A percentile compares a stretch with the other conserved stretches of the same genome.
Conservation (phyloP, 495 filamentous ascomycete genomes). For the Aspergillus nidulans region DNA sequence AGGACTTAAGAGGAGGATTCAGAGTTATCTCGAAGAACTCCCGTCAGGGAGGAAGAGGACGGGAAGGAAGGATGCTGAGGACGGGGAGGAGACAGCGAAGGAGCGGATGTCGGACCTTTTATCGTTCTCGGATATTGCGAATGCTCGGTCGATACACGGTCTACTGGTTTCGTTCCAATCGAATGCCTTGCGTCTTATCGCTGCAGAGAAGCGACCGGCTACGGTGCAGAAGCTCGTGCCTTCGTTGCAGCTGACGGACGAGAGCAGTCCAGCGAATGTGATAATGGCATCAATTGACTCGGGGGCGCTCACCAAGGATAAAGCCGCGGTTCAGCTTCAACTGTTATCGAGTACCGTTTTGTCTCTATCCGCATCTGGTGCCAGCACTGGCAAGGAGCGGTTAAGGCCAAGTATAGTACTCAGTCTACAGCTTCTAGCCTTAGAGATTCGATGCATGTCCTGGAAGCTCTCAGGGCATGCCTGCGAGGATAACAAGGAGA, state of each 20-base stretch:
- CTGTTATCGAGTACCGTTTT: slow-evolving; percentile 62
- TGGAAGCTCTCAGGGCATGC: slow-evolving; percentile 71
- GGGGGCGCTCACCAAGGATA: slow-evolving; percentile 44
- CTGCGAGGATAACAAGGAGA: slow-evolving; percentile 62
- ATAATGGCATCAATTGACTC: slow-evolving; percentile 49
- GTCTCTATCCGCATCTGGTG: slow-evolving; percentile 46
- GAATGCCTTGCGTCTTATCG: slow-evolving; percentile 48
- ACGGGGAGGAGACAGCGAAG: slow-evolving; percentile 26
- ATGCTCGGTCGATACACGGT: slow-evolving; percentile 31
- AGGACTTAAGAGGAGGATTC: slow-evolving; percentile 58
- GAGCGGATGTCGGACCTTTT: slow-evolving; percentile 59
- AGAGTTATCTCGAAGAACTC: slow-evolving; percentile 34
- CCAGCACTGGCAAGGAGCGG: slow-evolving; percentile 46
- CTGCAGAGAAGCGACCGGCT: slow-evolving; percentile 37
- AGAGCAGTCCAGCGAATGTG: slow-evolving; percentile 63
- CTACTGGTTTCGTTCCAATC: slow-evolving; percentile 40
- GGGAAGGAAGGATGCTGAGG: slow-evolving; percentile 14
- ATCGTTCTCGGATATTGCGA: slow-evolving; percentile 47
- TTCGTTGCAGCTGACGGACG: slow-evolving; percentile 39
- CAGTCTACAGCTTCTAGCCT: slow-evolving; percentile 60
- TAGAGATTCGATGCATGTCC: slow-evolving; percentile 61
- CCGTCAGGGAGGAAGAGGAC: slow-evolving; percentile 21
- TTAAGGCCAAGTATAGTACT: slow-evolving; percentile 58
- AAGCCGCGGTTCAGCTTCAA: slow-evolving; percentile 67
- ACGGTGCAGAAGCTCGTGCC: slow-evolving; percentile 47